Evolutionary conservation across 1,284 basidiomycete genomes (phyloP).

Genomic region (Tylopilus sp.): DNA sequence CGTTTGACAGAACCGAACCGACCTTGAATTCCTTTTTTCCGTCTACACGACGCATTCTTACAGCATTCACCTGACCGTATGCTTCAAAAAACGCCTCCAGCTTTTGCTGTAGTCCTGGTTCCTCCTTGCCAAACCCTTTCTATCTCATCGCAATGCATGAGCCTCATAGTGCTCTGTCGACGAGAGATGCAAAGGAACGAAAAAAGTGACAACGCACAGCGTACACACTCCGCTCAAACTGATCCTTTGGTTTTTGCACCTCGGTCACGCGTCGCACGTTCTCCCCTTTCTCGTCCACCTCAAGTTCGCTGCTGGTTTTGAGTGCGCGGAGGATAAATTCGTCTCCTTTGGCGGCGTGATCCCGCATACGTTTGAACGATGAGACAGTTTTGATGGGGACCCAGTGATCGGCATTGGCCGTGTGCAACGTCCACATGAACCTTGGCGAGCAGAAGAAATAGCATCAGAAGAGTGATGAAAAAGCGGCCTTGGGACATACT

Average conservation of each 20-base stretch:
- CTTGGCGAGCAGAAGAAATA: slow-evolving; percentile 54
- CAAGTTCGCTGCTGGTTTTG: slow-evolving; percentile 73
- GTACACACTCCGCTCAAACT: slow-evolving; percentile 86
- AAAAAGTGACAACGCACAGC: slow-evolving; percentile 66
- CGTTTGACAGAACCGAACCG: slow-evolving; percentile 17
- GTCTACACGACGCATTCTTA: slow-evolving; percentile 86
- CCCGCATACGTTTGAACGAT: slow-evolving; percentile 97
- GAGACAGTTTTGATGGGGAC: slow-evolving; percentile 89
- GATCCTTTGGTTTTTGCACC: slow-evolving; percentile 77
- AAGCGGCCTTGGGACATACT: slow-evolving; percentile 54
- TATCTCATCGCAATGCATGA: slow-evolving; percentile 41
- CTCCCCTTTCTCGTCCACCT: slow-evolving; percentile 79
- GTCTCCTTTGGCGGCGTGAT: slow-evolving; percentile 69
- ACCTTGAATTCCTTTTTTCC: slow-evolving; percentile 89
- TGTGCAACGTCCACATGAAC: slow-evolving; percentile 95
- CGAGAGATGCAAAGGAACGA: background rate
- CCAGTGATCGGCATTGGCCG: slow-evolving; percentile 88
- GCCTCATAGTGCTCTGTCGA: background rate
- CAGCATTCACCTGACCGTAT: slow-evolving; percentile 87
- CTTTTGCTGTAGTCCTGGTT: slow-evolving; percentile 75
- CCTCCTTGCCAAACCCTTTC: slow-evolving; percentile 93
- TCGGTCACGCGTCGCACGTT: slow-evolving; percentile 82
- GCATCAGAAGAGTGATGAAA: background rate
- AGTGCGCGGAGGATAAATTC: slow-evolving; percentile 78
- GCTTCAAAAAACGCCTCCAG: slow-evolving; percentile 88